Evolutionary conservation across 441 rosid species (phyloP), one percentile per base, ranked within the genome.

Genomic region (Jatropha multifida): DNA sequence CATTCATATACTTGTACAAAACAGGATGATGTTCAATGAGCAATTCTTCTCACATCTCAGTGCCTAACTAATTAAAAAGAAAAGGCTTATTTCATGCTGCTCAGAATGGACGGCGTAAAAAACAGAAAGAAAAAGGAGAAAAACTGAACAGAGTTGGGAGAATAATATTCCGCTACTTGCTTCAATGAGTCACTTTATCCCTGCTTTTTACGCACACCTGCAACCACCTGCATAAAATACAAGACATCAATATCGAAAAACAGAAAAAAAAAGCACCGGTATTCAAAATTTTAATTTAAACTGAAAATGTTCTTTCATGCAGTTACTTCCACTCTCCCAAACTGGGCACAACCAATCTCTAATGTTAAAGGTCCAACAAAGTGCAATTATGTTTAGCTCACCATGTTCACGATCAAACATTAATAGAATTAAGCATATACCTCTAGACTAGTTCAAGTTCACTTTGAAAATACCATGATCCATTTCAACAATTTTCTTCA

Each of bases 181-280:
- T 23, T 23, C 23, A 23, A 23, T 23, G 23, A 23, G n/a, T 38
- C 27, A 7, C 13, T 38, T 81, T 83, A 88, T 41, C 60, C 75
- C 77, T 88, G 82, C 78, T 85, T 87, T 86, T 94, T 94, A 69
- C 98, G 89, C 84, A 91, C 90, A 48, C 97, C 98, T 7, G 94
- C 96, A 74, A 94, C 86, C 61, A 91, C 96, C 98, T 94, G 86
- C 83, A 81, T 67, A 73, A 75, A 71, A 70, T 20, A 75, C 75
- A 55, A 58, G 69, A 74, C 38, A 44, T 56, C 59, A 76, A 38
- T 48, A 20, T 42, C 26, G 0, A 37, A 71, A 52, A 48, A 65
- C 23, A 20, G 48, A 3, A 5, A 18, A 72, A 14, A 40, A 68
- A n/a, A 56, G 74, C 17, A 61, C 14, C 18, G 60, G 0, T 11